phyloP scores from a whole-genome alignment of 345 rosid genomes.

The Nephelium lappaceum region DNA sequence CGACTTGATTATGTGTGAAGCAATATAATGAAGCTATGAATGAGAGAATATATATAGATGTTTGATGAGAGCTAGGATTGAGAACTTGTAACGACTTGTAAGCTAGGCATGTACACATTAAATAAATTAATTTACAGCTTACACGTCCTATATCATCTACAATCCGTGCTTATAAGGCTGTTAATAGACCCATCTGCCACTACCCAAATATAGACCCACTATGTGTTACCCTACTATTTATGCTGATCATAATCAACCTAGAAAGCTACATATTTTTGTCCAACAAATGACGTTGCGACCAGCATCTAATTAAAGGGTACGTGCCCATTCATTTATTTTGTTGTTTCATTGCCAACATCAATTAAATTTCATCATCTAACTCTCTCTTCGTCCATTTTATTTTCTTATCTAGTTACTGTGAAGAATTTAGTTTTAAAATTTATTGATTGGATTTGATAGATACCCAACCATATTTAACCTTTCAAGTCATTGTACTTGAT shows the following conservation, averaged over 20 bases:
- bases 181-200: slow-evolving; percentile 25
- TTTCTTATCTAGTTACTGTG: no score
- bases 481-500: no score
- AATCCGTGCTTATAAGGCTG: slow-evolving; percentile 7
- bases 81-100: neutral
- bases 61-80: neutral
- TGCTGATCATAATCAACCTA: neutral
- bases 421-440: no score
- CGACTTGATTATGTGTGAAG: neutral
- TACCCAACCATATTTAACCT: no score
- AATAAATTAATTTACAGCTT: neutral
- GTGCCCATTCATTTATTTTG: neutral
- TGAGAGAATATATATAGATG: slow-evolving; percentile 3
- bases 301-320: neutral
- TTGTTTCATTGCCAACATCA: neutral
- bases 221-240: neutral
- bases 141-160: slow-evolving; percentile 4
- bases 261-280: neutral
- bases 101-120: neutral
- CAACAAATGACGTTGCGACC: neutral
- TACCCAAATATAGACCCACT: slow-evolving; percentile 1
- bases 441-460: no score
- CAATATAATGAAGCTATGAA: neutral
- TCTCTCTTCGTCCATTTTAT: no score
- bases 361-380: neutral